A percentile compares a stretch with the other conserved stretches of the same genome.
Evolutionary conservation across 768 basidiomycete genomes (phyloP).

Genomic region (Russula abietina): DNA sequence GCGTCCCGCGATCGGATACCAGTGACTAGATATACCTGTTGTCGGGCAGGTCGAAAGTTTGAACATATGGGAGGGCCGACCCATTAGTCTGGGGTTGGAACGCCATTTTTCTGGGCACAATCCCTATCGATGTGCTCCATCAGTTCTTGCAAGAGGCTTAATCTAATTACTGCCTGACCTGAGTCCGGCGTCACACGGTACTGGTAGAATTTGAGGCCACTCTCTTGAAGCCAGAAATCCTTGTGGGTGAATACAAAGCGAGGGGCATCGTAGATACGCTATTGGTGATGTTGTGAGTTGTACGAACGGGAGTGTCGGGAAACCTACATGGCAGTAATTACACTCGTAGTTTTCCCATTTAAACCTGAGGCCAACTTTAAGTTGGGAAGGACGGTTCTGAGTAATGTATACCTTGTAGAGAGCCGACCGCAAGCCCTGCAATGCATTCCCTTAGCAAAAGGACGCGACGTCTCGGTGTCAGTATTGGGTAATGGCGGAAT

Average conservation of each 20-base stretch:
- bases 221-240: constrained; percentile 21
- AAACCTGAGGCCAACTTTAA: constrained; percentile 37
- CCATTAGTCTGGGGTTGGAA: constrained; percentile 15
- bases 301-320: not conserved
- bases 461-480: constrained; percentile 42
- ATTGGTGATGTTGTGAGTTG: not conserved
- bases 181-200: constrained; percentile 22
- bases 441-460: constrained; percentile 62
- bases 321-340: constrained; percentile 48
- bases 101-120: constrained; percentile 7
- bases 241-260: constrained; percentile 12
- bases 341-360: constrained; percentile 78
- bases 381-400: not conserved
- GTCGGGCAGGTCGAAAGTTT: constrained; percentile 40
- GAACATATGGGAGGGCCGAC: constrained; percentile 31
- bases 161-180: constrained; percentile 15
- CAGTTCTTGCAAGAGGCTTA: not conserved
- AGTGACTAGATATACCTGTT: constrained; percentile 19
- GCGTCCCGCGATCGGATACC: not conserved
- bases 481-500: constrained; percentile 31
- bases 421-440: constrained; percentile 64
- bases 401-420: constrained; percentile 54
- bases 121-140: constrained; percentile 20
- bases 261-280: constrained; percentile 19
- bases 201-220: constrained; percentile 14